A percentile compares a stretch with the other conserved stretches of the same genome.
Conservation (phyloP, 179 eudicot species). For the Pouteria campechiana region DNA sequence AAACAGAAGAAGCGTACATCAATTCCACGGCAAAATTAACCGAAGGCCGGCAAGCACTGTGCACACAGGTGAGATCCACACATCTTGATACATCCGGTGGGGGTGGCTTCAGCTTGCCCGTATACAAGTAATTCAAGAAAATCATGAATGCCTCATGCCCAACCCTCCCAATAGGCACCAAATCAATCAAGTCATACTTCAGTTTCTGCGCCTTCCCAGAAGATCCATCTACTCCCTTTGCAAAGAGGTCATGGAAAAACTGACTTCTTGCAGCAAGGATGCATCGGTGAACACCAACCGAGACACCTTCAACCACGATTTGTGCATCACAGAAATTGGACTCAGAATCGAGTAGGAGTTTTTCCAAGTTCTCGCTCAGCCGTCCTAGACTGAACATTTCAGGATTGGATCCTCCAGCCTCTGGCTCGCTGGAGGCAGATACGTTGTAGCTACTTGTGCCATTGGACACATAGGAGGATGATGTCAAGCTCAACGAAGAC, state of each 20-base stretch:
- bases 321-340: conserved; percentile 33
- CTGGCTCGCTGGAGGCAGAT: conserved; percentile 1
- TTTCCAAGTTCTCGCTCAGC: conserved; percentile 18
- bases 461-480: conserved; percentile 15
- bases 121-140: conserved; percentile 36
- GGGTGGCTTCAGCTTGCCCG: conserved; percentile 35
- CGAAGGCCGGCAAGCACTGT: conserved; percentile 47
- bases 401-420: conserved; percentile 9
- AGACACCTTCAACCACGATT: conserved; percentile 22
- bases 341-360: conserved; percentile 15
- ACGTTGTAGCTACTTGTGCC: conserved; percentile 7
- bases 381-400: conserved; percentile 13
- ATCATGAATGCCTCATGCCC: conserved; percentile 36
- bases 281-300: conserved; percentile 36
- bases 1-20: conserved; percentile 40
- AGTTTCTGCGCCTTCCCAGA: conserved; percentile 24
- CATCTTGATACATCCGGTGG: conserved; percentile 42
- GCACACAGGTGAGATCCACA: conserved; percentile 33
- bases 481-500: conserved; percentile 18
- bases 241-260: conserved; percentile 32
- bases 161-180: conserved; percentile 29
- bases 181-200: conserved; percentile 25
- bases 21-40: conserved; percentile 30
- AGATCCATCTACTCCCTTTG: conserved; percentile 19
- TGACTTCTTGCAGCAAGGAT: conserved; percentile 37